These are phyloP conservation scores for Globisporangium perplexum DNA, from an alignment of 352 stramenopile species.

Conservation along the genomic window DNA sequence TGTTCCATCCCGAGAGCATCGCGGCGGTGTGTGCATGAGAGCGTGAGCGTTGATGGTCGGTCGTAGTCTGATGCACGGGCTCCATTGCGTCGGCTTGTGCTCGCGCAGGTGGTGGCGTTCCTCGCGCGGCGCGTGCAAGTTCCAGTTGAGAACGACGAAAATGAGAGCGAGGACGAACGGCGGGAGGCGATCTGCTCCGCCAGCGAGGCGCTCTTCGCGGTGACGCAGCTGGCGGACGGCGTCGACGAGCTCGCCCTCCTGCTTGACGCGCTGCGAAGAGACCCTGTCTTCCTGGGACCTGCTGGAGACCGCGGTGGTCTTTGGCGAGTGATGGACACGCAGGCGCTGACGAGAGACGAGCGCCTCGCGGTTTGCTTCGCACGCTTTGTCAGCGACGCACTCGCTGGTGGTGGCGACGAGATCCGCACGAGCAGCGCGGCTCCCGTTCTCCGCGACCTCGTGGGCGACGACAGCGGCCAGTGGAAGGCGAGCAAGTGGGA, in stretches of 20 bases:
- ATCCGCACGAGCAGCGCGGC: background rate
- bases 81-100: background rate
- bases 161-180: background rate
- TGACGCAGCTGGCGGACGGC: background rate
- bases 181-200: background rate
- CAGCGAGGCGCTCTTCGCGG: slow-evolving; percentile 1
- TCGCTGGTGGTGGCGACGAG: background rate
- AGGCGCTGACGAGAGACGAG: slow-evolving; percentile 1
- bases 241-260: background rate
- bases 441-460: slow-evolving; percentile 1
- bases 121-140: background rate
- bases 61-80: background rate
- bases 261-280: background rate
- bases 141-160: background rate
- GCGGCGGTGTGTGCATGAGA: background rate
- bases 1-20: slow-evolving; percentile 2
- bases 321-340: background rate
- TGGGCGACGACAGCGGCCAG: background rate
- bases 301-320: background rate
- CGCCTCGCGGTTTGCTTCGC: slow-evolving; percentile 7
- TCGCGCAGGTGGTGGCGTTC: slow-evolving; percentile 3
- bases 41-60: too few species aligned
- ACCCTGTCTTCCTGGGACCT: background rate
- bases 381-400: background rate
- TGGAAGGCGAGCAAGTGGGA: slow-evolving; percentile 12